Base-by-base conservation (phyloP, 2,329 filamentous ascomycete species). In the Canariomyces notabilis region DNA sequence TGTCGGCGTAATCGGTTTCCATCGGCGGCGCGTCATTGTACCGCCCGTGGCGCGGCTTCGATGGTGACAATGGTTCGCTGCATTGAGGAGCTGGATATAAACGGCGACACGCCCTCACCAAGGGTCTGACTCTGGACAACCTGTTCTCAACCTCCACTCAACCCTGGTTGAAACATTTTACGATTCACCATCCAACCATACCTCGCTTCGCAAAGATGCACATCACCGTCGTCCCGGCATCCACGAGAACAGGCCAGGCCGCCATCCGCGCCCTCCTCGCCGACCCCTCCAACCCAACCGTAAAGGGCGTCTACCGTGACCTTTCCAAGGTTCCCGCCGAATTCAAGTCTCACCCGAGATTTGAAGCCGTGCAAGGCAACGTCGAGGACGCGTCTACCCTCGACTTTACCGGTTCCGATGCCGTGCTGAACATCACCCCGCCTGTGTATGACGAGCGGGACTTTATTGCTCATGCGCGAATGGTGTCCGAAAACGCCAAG, bases 291-390 rank as follows among this genome's bases (percentile, higher is more conserved):
- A 15, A 56, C 2, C 49, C 54, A 8, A 42, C 51, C 2, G 45
- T 67, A 21, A 56, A 41, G 8, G 64, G 53, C 4, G 20, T 64
- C 3, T 67, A 68, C 44, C 60, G 64, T 8, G 49, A 67, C 38
- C 15, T 55, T 0, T 18, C 46, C 15, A 61, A 57, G 29, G 64
- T 56, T 1, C 64, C 64, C 0, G 37, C 26, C 0, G 62, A 63
- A 29, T 62, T 67, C 37, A 51, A 26, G 3, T 36, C 50, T 6
- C 22, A 49, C 5, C 21, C 50, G 3, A 55, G 55, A n/a, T 66
- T 67, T 39, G 49, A 48, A 0, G 62, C 59, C 0, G 46, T 61
- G 11, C 39, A 56, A 35, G 64, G 60, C 11, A 58, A 64, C 37
- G 54, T 67, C 16, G 54, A 54, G 4, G 60, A 66, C 19, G 42